phyloP scores from a whole-genome alignment of 371 early-diverging fungal genomes.

The Apophysomyces elegans region DNA sequence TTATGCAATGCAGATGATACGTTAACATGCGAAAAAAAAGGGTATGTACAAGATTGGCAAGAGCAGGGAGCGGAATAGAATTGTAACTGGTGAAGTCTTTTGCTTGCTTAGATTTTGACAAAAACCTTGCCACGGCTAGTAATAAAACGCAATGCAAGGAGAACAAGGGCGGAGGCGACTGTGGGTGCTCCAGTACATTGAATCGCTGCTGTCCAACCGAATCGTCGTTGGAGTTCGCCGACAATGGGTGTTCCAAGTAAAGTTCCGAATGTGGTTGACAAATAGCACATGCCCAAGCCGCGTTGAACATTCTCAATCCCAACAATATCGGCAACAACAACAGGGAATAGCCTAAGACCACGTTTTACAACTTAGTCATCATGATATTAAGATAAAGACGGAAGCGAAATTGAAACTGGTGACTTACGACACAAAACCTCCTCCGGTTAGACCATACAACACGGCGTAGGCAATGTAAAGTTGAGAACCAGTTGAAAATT shows the following conservation, averaged over 20 bases:
- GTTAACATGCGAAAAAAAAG: too few species aligned
- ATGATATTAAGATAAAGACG: not conserved
- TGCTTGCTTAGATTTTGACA: not conserved
- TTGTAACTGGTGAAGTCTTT: too few species aligned
- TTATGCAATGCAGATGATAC: too few species aligned
- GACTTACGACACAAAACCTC: slow-evolving; percentile 47
- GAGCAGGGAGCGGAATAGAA: too few species aligned
- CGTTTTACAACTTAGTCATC: not conserved
- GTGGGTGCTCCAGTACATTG: slow-evolving; percentile 12
- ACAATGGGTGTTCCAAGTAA: slow-evolving; percentile 53
- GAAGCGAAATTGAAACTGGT: not conserved
- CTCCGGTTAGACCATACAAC: slow-evolving; percentile 60
- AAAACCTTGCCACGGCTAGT: not conserved
- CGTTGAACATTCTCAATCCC: slow-evolving; percentile 43
- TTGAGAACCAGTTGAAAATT: slow-evolving; percentile 54
- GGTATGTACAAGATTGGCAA: too few species aligned
- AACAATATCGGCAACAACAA: slow-evolving; percentile 53
- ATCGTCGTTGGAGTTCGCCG: slow-evolving; percentile 43
- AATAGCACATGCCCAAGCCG: slow-evolving; percentile 32
- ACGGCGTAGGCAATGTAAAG: slow-evolving; percentile 30
- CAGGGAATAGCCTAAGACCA: slow-evolving; percentile 36
- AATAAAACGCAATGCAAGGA: slow-evolving; percentile 18
- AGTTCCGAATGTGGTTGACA: slow-evolving; percentile 49
- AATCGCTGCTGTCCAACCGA: slow-evolving; percentile 53
- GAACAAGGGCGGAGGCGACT: slow-evolving; percentile 26